Base-by-base conservation (phyloP, 257 asterid species). In the Eustoma russellianum region DNA sequence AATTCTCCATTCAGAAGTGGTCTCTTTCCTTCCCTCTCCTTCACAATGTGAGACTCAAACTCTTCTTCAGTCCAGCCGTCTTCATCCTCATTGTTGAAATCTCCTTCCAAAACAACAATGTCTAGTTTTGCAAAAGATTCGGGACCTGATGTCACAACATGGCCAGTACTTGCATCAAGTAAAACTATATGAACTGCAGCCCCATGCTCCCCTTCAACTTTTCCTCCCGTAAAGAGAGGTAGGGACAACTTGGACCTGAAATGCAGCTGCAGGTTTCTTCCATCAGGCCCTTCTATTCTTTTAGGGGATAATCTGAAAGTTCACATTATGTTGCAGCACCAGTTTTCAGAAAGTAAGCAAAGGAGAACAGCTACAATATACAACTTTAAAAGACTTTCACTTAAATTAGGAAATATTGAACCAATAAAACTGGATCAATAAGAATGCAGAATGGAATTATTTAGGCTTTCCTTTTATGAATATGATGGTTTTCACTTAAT, bases 21-120 rank as follows among this genome's bases (percentile, higher is more conserved):
- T 71, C 97, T 76, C 78, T 83, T 90, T 46, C 96, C 97, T 69
- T 86, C 93, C 17, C 97, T 93, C 65, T 86, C 95, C 69, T 69
- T 90, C 62, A 90, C 96, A 34, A 83, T 68, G 61, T 86, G 94
- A 62, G 93, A 86, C 68, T 79, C 96, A 50, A 90, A 90, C 47
- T 78, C 86, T 67, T 88, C 97, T 58, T 63, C 72, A 66, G 69
- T 76, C 97, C 97, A 85, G 44, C 82, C 87, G 33, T 86, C 96
- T 18, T 81, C 95, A 62, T 86, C 94, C 72, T 83, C 97, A 46
- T 68, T 70, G 72, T 82, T 82, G 71, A 90, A 86, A 70, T 86
- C 98, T 55, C 96, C 98, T 71, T 90, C 98, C 33, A 90, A 91
- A 53, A 83, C 94, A 53, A 86, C 88, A 48, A 90, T 52, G 13